These are phyloP conservation scores for Ceratopteris richardii DNA, from an alignment of 75 land plant species.

Conservation along the genomic window DNA sequence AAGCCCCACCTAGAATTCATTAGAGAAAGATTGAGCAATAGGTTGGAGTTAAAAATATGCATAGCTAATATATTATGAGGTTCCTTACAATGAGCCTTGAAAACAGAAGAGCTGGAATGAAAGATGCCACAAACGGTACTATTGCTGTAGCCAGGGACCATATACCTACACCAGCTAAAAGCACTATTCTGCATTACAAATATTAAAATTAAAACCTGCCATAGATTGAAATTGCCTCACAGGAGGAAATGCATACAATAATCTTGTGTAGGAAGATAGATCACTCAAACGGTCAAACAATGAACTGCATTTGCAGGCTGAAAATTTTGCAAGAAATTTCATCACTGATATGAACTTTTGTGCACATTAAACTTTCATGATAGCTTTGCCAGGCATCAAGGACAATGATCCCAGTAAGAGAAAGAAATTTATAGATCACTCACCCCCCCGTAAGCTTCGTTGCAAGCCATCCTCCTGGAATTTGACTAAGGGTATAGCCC, in stretches of 20 bases:
- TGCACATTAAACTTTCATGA: too few species aligned
- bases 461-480: constrained; percentile 98
- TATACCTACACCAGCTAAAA: constrained; percentile 67
- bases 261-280: too few species aligned
- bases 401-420: too few species aligned
- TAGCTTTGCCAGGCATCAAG: too few species aligned
- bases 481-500: constrained; percentile 97
- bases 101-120: constrained; percentile 69
- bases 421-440: constrained; percentile 6
- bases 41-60: too few species aligned
- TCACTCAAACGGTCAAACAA: too few species aligned
- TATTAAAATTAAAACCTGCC: background rate
- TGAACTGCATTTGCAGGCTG: background rate
- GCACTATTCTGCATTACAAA: constrained; percentile 55
- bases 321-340: background rate
- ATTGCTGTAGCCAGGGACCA: constrained; percentile 93
- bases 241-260: too few species aligned
- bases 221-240: too few species aligned
- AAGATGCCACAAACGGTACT: constrained; percentile 68
- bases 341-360: too few species aligned
- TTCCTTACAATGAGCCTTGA: constrained; percentile 76
- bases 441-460: constrained; percentile 85
- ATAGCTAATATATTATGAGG: background rate
- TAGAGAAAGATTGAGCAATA: too few species aligned
- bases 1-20: constrained; percentile 74